Evolutionary conservation across 2,329 filamentous ascomycete genomes (phyloP).

Genomic region (Capronia americana): DNA sequence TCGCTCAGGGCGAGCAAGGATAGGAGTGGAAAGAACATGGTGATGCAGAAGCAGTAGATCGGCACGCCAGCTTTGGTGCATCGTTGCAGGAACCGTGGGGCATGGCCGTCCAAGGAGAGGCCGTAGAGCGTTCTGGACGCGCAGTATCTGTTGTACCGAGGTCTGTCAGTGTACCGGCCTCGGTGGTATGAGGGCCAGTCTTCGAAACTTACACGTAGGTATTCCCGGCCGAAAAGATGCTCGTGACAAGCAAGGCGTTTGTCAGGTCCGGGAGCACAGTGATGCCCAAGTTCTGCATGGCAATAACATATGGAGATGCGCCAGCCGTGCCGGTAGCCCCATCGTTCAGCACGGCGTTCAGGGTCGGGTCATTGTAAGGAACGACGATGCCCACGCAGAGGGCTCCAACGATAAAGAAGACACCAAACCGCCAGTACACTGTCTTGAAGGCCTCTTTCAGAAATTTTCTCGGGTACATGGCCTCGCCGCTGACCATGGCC

Average conservation of each 20-base stretch:
- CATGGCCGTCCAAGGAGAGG: conserved; percentile 60
- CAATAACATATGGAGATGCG: conserved; percentile 68
- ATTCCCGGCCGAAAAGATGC: conserved; percentile 63
- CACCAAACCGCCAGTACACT: conserved; percentile 74
- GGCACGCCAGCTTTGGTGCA: conserved; percentile 68
- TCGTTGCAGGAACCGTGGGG: conserved; percentile 62
- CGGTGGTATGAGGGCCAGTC: no score
- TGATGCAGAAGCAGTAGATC: conserved; percentile 62
- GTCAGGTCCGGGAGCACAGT: conserved; percentile 1
- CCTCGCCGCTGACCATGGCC: conserved; percentile 66
- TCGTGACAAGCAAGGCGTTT: conserved; percentile 53
- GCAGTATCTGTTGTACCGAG: conserved; percentile 53
- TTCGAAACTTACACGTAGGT: conserved; percentile 44
- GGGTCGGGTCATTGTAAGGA: conserved; percentile 66
- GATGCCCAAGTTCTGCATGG: conserved; percentile 60
- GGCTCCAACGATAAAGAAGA: conserved; percentile 75
- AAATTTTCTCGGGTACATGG: conserved; percentile 69
- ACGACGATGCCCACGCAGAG: conserved; percentile 73
- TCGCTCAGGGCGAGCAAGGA: conserved; percentile 61
- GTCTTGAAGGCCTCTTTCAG: conserved; percentile 66
- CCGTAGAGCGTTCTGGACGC: conserved; percentile 61
- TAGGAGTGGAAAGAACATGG: conserved; percentile 60
- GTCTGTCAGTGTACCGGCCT: neutral
- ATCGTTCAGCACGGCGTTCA: conserved; percentile 60
- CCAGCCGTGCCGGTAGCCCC: conserved; percentile 48